Base-by-base conservation (phyloP, 805 yeast genomes). In the Brettanomyces sp. region DNA sequence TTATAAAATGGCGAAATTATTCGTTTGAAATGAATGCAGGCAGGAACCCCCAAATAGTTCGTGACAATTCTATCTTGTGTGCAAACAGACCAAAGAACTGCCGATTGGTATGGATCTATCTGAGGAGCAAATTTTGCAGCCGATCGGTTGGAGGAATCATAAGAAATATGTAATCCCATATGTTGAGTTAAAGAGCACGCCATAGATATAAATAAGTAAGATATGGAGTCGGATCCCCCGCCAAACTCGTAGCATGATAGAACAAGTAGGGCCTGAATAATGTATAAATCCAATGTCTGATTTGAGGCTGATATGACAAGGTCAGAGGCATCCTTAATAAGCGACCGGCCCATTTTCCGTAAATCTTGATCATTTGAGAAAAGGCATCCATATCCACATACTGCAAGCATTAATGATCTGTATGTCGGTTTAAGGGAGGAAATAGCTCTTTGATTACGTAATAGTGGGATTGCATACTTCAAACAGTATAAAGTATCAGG, bases 161-260 rank as follows among this genome's bases (percentile, higher is more conserved):
- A 55, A 1, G 58, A 52, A 18, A 63, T 62, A 42, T 63, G 67
- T 23, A 55, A 48, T 3, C 67, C 67, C 59, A 63, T 55, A 43
- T 64, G 67, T 45, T 64, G 68, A 1, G 65, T 53, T 23, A 62
- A 44, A 4, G 66, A 53, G 35, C 67, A 63, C 1, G 63, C 58
- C 53, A 64, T 57, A 1, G 66, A 56, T 7, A 57, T 49, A 33
- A 55, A 57, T 5, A 63, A 41, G 41, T 63, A 63, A 0, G 67
- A 55, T 39, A 60, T 58, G 6, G 65, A 58, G 18, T 57, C 55
- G 34, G 55, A 54, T 4, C 62, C 63, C 51, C 55, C 55, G 1
- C 66, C 63, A 46, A 57, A 40, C 41, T 63, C 66, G 43, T 63
- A 64, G 39, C 60, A 56, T 4, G 67, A 62, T 22, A 63, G 39